phyloP scores from a whole-genome alignment of 345 rosid species.

The Populus davidiana region DNA sequence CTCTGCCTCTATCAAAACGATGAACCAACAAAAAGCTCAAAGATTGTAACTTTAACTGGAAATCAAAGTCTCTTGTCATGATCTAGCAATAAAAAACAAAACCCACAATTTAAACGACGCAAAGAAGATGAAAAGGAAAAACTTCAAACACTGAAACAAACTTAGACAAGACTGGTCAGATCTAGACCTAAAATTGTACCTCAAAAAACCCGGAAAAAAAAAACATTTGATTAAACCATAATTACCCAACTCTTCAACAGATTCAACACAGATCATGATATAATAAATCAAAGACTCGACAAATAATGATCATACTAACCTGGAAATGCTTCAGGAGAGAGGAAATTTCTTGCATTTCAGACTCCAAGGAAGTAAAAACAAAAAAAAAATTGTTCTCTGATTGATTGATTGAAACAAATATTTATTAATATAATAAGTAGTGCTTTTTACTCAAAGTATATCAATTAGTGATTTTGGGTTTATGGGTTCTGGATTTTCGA shows the following conservation, averaged over 20 bases:
- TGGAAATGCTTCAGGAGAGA: constrained; percentile 5
- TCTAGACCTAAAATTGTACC: constrained; percentile 1
- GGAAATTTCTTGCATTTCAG: constrained; percentile 11
- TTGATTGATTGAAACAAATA: neutral
- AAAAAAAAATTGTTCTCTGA: neutral
- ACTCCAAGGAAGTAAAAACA: neutral
- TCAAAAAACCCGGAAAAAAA: neutral
- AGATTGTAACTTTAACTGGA: neutral
- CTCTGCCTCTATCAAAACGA: neutral
- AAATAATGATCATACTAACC: neutral
- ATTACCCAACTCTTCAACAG: neutral
- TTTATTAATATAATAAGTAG: neutral
- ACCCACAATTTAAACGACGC: neutral
- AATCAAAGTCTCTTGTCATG: neutral
- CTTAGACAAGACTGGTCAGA: constrained; percentile 8
- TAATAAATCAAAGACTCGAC: neutral
- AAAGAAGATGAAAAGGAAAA: neutral
- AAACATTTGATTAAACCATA: neutral
- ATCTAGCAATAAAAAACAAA: neutral
- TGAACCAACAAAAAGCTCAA: neutral
- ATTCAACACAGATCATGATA: constrained; percentile 7
- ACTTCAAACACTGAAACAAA: neutral
- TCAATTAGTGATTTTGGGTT: neutral
- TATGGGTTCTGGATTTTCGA: neutral
- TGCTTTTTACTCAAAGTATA: neutral